Evolutionary conservation across 2,329 filamentous ascomycete genomes (phyloP).

Genomic region (Pseudogymnoascus destructans): DNA sequence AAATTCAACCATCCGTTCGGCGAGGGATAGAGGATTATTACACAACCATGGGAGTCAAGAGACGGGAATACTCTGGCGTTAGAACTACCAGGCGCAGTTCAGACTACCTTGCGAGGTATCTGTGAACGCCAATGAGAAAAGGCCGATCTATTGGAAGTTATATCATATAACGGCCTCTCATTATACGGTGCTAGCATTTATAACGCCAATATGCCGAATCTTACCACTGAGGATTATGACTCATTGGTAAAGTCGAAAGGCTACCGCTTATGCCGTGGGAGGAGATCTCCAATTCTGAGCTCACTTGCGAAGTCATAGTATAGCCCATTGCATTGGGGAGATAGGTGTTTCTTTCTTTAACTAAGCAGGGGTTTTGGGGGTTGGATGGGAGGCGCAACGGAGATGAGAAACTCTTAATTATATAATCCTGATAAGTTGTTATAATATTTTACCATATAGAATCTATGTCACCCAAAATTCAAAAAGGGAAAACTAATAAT

Average conservation of each 20-base stretch:
- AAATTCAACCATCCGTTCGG: conserved; percentile 99
- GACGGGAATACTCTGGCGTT: not conserved
- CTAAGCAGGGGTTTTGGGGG: not conserved
- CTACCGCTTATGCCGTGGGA: not conserved
- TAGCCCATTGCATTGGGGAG: not conserved
- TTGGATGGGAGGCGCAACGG: not conserved
- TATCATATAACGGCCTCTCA: not conserved
- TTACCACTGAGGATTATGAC: not conserved
- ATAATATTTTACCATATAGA: not conserved
- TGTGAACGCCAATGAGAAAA: not conserved
- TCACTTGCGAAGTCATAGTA: not conserved
- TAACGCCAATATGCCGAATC: not conserved
- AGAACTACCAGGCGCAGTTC: not conserved
- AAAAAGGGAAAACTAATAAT: not conserved
- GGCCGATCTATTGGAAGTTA: not conserved
- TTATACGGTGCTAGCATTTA: not conserved
- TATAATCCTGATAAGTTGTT: not conserved
- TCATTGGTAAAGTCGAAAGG: not conserved
- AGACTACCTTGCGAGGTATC: not conserved
- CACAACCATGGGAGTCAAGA: not conserved
- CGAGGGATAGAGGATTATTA: conserved; percentile 30
- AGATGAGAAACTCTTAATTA: not conserved
- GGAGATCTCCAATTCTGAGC: not conserved
- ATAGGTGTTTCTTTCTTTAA: not conserved
- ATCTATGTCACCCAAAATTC: not conserved